A percentile compares a stretch with the other conserved stretches of the same genome.
These are phyloP conservation scores for Sugiyamaella castrensis DNA, from an alignment of 1,139 yeast species.

Conservation along the genomic window DNA sequence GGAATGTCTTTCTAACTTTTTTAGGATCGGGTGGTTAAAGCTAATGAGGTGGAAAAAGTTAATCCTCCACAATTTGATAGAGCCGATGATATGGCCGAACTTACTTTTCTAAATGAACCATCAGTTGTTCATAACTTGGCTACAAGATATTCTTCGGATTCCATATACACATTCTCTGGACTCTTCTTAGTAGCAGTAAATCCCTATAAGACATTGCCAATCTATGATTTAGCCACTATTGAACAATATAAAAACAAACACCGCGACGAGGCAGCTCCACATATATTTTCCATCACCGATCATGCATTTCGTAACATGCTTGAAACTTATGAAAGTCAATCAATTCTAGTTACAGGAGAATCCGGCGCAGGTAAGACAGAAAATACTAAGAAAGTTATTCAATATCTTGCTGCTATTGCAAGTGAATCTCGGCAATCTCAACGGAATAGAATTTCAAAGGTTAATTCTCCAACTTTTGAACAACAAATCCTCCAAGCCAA, in stretches of 20 bases:
- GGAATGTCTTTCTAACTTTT: not conserved
- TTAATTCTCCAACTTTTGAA: conserved; percentile 52
- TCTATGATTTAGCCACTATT: conserved; percentile 63
- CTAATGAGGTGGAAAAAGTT: conserved; percentile 53
- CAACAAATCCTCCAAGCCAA: conserved; percentile 87
- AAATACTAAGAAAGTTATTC: conserved; percentile 93
- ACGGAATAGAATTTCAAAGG: conserved; percentile 12
- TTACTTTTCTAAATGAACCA: conserved; percentile 92
- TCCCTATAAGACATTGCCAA: conserved; percentile 78
- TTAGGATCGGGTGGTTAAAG: conserved; percentile 44
- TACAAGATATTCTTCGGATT: conserved; percentile 70
- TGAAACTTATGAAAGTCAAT: conserved; percentile 71
- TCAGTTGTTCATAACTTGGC: conserved; percentile 82
- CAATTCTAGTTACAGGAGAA: conserved; percentile 94
- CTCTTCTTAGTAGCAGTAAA: conserved; percentile 92
- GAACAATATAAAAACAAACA: conserved; percentile 49
- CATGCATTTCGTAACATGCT: conserved; percentile 77
- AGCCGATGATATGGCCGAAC: conserved; percentile 92
- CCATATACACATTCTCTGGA: conserved; percentile 80
- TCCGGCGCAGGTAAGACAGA: conserved; percentile 99
- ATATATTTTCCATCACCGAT: conserved; percentile 89
- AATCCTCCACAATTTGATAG: conserved; percentile 92
- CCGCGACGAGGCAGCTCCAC: conserved; percentile 57
- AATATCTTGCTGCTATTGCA: conserved; percentile 80
- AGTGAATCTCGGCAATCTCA: conserved; percentile 16